Percentiles rank a stretch among this genome's conserved stretches.
Conservation (phyloP, 495 filamentous ascomycete genomes). For the Aspergillus incahuasiensis region DNA sequence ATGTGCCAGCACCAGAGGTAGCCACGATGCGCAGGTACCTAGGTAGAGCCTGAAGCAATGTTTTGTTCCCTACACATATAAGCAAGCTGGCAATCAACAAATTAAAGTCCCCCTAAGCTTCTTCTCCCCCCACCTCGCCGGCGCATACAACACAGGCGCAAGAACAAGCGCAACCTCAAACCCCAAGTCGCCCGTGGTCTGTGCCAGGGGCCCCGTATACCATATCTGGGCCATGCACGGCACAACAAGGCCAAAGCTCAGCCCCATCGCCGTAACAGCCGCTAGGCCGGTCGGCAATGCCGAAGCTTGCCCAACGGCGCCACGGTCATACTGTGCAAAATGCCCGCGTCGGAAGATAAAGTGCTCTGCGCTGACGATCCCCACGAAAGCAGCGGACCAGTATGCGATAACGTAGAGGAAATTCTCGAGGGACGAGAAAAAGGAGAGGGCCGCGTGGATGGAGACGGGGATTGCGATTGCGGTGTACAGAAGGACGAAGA, state of each 20-base stretch:
- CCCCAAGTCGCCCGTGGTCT: constrained; percentile 53
- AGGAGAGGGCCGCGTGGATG: constrained; percentile 45
- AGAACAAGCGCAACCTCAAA: constrained; percentile 54
- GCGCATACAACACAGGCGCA: constrained; percentile 39
- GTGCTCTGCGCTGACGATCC: constrained; percentile 46
- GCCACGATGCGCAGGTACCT: too few species aligned
- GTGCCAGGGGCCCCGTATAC: constrained; percentile 51
- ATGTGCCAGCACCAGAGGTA: too few species aligned
- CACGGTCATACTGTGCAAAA: constrained; percentile 35
- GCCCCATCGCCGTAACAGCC: constrained; percentile 44
- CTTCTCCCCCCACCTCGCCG: constrained; percentile 6
- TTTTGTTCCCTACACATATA: too few species aligned
- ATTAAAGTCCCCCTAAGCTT: too few species aligned
- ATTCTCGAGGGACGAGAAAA: constrained; percentile 49
- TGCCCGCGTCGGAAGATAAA: constrained; percentile 35
- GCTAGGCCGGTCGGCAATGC: constrained; percentile 38
- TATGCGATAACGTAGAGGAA: constrained; percentile 54
- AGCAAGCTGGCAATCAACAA: too few species aligned
- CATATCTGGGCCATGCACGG: constrained; percentile 53
- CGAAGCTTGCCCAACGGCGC: constrained; percentile 39
- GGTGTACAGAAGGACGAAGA: constrained; percentile 47
- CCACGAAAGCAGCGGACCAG: constrained; percentile 51
- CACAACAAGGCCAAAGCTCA: constrained; percentile 34
- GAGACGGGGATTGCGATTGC: constrained; percentile 49
- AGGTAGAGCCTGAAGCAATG: too few species aligned